phyloP scores from a whole-genome alignment of 768 basidiomycete species.

The Pilatotrama ljubarskyi region DNA sequence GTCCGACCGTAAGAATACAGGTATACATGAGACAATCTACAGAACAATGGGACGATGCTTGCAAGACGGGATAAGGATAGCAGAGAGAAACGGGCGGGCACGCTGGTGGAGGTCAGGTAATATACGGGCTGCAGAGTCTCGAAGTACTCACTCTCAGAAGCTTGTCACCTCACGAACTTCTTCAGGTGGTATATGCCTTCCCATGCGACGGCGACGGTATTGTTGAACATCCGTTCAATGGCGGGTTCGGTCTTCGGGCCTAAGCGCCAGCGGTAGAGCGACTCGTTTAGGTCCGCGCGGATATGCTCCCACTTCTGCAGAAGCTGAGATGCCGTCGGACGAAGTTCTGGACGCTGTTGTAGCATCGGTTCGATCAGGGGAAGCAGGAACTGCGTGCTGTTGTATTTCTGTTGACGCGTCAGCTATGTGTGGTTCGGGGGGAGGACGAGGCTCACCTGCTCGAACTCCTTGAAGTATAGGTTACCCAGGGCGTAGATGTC shows the following conservation, averaged over 20 bases:
- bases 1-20: too few species aligned
- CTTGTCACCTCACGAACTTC: not conserved
- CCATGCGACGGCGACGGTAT: not conserved
- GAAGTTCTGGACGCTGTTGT: not conserved
- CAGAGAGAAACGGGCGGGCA: too few species aligned
- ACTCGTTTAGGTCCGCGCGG: not conserved
- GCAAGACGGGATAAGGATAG: too few species aligned
- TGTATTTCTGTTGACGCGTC: conserved; percentile 7
- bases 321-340: conserved; percentile 16
- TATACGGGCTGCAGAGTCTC: too few species aligned
- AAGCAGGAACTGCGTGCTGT: conserved; percentile 13
- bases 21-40: too few species aligned
- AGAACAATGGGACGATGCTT: too few species aligned
- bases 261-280: not conserved
- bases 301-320: conserved; percentile 1
- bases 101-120: too few species aligned
- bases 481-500: conserved; percentile 27
- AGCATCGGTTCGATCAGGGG: conserved; percentile 16
- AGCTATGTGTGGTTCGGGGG: not conserved
- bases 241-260: not conserved
- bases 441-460: conserved; percentile 6
- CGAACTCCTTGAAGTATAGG: conserved; percentile 22
- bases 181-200: not conserved
- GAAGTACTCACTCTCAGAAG: too few species aligned
- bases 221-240: not conserved